Percentiles rank a stretch among this genome's conserved stretches.
These are phyloP conservation scores for Cercophora newfieldiana DNA, from an alignment of 495 filamentous ascomycete species.

Conservation along the genomic window DNA sequence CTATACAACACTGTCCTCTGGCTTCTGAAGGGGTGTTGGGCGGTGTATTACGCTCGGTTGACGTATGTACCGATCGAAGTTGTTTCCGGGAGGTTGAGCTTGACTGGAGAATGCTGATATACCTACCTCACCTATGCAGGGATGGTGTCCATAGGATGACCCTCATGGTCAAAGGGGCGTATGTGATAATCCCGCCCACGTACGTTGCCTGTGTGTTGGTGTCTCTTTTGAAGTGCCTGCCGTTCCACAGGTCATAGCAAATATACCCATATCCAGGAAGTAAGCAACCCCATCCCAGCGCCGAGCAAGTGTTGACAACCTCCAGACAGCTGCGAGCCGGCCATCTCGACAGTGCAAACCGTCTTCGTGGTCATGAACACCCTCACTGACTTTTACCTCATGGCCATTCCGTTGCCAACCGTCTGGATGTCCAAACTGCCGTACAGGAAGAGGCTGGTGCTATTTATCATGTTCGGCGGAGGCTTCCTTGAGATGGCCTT, in stretches of 20 bases:
- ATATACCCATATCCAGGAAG: conserved; percentile 59
- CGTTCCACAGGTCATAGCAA: conserved; percentile 58
- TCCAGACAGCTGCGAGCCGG: conserved; percentile 28
- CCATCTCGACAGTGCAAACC: conserved; percentile 37
- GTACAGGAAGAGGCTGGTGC: conserved; percentile 51
- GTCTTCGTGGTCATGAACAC: conserved; percentile 52
- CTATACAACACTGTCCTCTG: conserved; percentile 58
- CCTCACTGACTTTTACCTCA: conserved; percentile 54
- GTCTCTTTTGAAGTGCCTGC: conserved; percentile 41
- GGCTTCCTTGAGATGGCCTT: conserved; percentile 60
- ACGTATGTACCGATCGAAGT: conserved; percentile 41
- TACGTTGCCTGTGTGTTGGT: conserved; percentile 52
- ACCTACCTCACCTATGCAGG: conserved; percentile 25
- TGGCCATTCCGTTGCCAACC: conserved; percentile 59
- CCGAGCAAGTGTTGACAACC: not conserved
- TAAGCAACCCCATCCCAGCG: conserved; percentile 29
- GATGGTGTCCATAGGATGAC: conserved; percentile 46
- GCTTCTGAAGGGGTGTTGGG: conserved; percentile 59
- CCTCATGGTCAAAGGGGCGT: conserved; percentile 48
- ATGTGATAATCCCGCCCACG: conserved; percentile 44
- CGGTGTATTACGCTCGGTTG: conserved; percentile 57
- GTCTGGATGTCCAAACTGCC: conserved; percentile 55
- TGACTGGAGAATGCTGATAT: no score
- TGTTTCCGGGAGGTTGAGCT: no score
- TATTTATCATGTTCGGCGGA: conserved; percentile 59